Conservation (phyloP, 139 green algal species). For the Closterium sp. region DNA sequence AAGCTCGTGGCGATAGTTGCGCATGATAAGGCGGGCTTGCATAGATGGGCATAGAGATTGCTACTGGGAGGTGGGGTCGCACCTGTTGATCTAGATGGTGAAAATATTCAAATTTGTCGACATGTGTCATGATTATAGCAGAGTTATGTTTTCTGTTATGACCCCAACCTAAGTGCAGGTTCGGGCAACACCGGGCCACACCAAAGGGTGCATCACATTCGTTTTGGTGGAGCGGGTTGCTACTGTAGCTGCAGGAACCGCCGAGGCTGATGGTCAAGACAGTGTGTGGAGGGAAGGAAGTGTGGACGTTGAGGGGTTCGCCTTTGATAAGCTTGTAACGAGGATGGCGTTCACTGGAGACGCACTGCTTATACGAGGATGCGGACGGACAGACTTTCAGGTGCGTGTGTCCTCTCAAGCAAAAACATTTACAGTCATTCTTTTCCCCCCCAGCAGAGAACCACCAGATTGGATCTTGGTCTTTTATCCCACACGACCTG, state of each 20-base stretch:
- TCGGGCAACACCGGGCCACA: not conserved
- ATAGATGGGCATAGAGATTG: too few species aligned
- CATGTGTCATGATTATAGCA: too few species aligned
- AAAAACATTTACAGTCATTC: too few species aligned
- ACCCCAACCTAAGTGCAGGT: not conserved
- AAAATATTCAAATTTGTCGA: too few species aligned
- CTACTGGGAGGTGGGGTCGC: too few species aligned
- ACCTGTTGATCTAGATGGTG: too few species aligned
- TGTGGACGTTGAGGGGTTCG: not conserved
- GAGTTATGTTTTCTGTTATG: too few species aligned
- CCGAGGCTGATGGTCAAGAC: not conserved
- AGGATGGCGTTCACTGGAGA: conserved; percentile 66
- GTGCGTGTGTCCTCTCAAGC: conserved; percentile 8
- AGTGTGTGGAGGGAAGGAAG: not conserved
- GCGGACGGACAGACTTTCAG: conserved; percentile 73
- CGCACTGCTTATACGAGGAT: conserved; percentile 65
- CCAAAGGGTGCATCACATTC: not conserved
- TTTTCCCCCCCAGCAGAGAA: too few species aligned
- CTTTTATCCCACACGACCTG: too few species aligned
- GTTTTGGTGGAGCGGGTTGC: not conserved
- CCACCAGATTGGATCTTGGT: too few species aligned
- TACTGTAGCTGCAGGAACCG: not conserved
- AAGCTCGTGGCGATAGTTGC: too few species aligned
- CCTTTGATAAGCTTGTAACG: not conserved
- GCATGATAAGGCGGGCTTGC: too few species aligned